Evolutionary conservation across 495 filamentous ascomycete genomes (phyloP).

Genomic region (Daldinia loculata): DNA sequence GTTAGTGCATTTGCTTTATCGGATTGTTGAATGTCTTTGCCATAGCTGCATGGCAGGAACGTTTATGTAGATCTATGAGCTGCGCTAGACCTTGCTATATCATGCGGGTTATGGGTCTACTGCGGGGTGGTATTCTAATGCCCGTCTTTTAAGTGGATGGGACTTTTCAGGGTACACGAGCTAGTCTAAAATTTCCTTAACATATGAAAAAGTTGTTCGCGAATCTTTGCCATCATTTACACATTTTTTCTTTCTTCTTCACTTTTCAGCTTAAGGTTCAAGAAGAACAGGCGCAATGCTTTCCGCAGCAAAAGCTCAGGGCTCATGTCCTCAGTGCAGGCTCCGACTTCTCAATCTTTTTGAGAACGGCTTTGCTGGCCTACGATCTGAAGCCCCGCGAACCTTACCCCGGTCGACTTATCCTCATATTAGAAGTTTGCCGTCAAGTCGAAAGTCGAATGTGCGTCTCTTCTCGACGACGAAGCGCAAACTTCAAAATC

Average conservation of each 20-base stretch:
- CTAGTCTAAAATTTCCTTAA: slow-evolving; percentile 29
- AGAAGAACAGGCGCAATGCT: slow-evolving; percentile 49
- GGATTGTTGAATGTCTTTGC: not conserved
- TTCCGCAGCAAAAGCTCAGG: slow-evolving; percentile 54
- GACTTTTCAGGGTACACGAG: slow-evolving; percentile 2
- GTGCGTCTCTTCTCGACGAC: slow-evolving; percentile 54
- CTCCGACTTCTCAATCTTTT: slow-evolving; percentile 57
- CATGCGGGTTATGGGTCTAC: not conserved
- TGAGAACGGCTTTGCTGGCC: slow-evolving; percentile 48
- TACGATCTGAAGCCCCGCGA: slow-evolving; percentile 24
- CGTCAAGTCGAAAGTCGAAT: slow-evolving; percentile 27
- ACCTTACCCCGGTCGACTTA: slow-evolving; percentile 13
- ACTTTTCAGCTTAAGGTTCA: slow-evolving; percentile 17
- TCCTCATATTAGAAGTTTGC: slow-evolving; percentile 29
- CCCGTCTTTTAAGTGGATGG: slow-evolving; percentile 26
- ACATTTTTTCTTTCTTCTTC: not conserved
- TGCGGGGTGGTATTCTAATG: slow-evolving; percentile 27
- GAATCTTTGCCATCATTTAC: slow-evolving; percentile 12
- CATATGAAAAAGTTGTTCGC: slow-evolving; percentile 2
- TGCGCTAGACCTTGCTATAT: not conserved
- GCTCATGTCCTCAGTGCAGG: slow-evolving; percentile 60
- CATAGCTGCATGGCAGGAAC: too few species aligned
- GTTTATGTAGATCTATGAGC: too few species aligned
- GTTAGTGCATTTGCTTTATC: not conserved
- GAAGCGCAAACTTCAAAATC: slow-evolving; percentile 38